A percentile compares a stretch with the other conserved stretches of the same genome.
These are phyloP conservation scores for Corynascus novoguineensis DNA, from an alignment of 495 filamentous ascomycete genomes.

Conservation along the genomic window DNA sequence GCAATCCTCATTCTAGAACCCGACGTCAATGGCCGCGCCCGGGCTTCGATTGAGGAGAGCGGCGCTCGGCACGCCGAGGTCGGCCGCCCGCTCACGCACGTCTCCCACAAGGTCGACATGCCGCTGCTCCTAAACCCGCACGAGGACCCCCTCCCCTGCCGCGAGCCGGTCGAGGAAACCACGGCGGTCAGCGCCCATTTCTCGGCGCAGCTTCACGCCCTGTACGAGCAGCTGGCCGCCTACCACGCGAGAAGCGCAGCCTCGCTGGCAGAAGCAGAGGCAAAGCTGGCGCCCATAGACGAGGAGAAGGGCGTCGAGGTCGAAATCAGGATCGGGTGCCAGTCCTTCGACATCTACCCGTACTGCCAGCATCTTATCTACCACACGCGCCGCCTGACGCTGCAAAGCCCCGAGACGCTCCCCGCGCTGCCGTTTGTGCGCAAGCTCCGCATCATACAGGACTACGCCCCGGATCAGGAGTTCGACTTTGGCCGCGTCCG, in stretches of 20 bases:
- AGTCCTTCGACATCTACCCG: slow-evolving; percentile 22
- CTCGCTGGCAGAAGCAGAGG: background rate
- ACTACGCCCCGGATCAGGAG: background rate
- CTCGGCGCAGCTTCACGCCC: background rate
- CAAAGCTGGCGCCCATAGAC: background rate
- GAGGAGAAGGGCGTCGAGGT: background rate
- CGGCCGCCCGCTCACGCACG: background rate
- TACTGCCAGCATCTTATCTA: slow-evolving; percentile 24
- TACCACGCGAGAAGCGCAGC: slow-evolving; percentile 1
- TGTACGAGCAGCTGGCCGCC: slow-evolving; percentile 2
- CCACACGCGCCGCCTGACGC: slow-evolving; percentile 22
- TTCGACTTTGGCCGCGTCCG: background rate
- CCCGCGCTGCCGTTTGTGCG: slow-evolving; percentile 16
- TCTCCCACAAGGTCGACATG: background rate
- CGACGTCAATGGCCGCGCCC: slow-evolving; percentile 5
- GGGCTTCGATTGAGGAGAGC: slow-evolving; percentile 6
- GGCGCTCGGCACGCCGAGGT: slow-evolving; percentile 1
- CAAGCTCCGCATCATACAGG: slow-evolving; percentile 10
- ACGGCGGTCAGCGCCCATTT: slow-evolving; percentile 3
- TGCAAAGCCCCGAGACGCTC: slow-evolving; percentile 18
- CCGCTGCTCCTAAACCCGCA: background rate
- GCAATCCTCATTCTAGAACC: slow-evolving; percentile 10
- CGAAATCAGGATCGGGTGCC: background rate
- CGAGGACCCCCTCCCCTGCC: background rate
- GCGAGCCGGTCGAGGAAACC: background rate